Conservation (phyloP, 169 alveolate genomes). For the Eimeria sp. region DNA sequence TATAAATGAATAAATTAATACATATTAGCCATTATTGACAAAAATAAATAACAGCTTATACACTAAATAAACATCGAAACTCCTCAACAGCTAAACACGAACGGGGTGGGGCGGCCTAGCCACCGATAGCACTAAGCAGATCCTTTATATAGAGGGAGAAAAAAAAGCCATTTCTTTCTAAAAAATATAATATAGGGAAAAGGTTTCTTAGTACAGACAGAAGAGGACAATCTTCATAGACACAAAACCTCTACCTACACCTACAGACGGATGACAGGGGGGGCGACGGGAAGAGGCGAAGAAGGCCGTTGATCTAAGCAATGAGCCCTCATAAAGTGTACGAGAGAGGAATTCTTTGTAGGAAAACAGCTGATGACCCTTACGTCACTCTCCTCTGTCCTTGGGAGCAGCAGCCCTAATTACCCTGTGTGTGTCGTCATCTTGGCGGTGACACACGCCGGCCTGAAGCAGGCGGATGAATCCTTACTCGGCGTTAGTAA, state of each 20-base stretch:
- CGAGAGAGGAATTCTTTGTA: too few relatives aligned
- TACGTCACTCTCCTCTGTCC: too few relatives aligned
- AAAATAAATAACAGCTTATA: not conserved
- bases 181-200: not conserved
- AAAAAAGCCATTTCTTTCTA: too few relatives aligned
- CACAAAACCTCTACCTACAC: not conserved
- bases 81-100: not conserved
- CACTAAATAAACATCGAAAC: not conserved
- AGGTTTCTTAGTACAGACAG: not conserved
- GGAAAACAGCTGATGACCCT: too few relatives aligned
- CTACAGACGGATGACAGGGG: not conserved
- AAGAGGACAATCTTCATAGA: not conserved
- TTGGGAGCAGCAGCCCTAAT: too few relatives aligned
- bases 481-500: too few relatives aligned
- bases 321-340: too few relatives aligned
- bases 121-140: not conserved
- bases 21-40: not conserved
- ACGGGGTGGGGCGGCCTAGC: not conserved
- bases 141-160: not conserved
- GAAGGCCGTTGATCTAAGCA: too few relatives aligned
- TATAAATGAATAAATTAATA: not conserved
- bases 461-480: too few relatives aligned
- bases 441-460: too few relatives aligned
- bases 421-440: too few relatives aligned
- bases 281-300: not conserved